Base-by-base conservation (phyloP, 108 stramenopile genomes). In the Fistulifera pelliculosa region DNA sequence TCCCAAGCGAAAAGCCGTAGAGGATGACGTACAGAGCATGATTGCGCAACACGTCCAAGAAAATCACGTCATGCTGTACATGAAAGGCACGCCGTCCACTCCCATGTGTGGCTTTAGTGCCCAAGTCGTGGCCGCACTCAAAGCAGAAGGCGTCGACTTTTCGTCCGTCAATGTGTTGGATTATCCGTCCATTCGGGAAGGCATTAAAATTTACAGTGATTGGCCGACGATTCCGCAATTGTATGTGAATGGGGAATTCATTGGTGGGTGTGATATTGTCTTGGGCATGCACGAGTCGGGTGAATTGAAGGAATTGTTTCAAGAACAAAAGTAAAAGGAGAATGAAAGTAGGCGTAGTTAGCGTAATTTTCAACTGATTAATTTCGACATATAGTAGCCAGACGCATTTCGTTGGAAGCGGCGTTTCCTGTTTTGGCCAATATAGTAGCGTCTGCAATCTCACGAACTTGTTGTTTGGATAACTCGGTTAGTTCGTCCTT, bases 71-170 rank as follows among this genome's bases (percentile, higher is more conserved):
- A 93, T 99, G 94, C 79, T 99, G n/a, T 99, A 97, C 83, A 99
- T 99, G 99, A 99, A 99, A 69, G 99, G 99, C 38, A 96, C 92
- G 23, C 97, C 97, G 14, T 28, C 65, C 26, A 75, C 78, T 68
- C 99, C 99, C 14, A 83, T 84, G 83, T 99, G 99, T 68, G 99
- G 99, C 24, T 99, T 99, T 73, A 90, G 87, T 26, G 78, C 85
- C 44, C 84, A 76, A 26, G 90, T 91, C 1, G 90, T 97, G 1
- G 64, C 85, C 57, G 83, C 94, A 22, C 75, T 99, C 15, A 73
- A 96, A 73, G 66, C 62, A 17, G 55, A 80, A 40, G 96, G 94
- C 1, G 88, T 91, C 15, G 90, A 94, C 56, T 99, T 98, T 83
- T 61, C 73, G 48, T 79, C 82, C 45, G 96, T 98, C 45, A 97